Evolutionary conservation across 1,284 basidiomycete species (phyloP).

Genomic region (Papiliotrema nemorosa): DNA sequence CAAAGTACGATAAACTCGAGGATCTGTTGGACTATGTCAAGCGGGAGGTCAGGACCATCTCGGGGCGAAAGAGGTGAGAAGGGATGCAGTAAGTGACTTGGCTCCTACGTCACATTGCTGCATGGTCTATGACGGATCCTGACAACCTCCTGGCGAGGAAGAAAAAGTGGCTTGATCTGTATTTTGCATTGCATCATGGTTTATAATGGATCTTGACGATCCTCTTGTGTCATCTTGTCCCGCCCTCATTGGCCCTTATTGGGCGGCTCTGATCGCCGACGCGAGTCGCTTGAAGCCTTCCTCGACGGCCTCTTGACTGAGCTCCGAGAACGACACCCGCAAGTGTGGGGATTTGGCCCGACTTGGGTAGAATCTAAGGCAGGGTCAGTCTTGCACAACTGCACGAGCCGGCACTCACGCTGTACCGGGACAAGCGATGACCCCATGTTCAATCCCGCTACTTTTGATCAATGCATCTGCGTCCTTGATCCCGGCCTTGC

Average conservation of each 20-base stretch:
- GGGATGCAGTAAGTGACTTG: no score
- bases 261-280: neutral
- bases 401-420: conserved; percentile 22
- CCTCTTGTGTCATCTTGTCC: no score
- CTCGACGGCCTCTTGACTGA: conserved; percentile 61
- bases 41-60: neutral
- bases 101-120: no score
- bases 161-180: no score
- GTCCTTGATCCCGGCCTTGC: conserved; percentile 54
- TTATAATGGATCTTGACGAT: no score
- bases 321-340: conserved; percentile 74
- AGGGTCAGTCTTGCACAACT: neutral
- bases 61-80: no score
- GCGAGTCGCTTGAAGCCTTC: conserved; percentile 54
- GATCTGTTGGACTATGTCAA: neutral
- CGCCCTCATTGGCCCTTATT: no score
- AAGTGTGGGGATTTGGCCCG: conserved; percentile 65
- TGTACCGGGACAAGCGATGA: conserved; percentile 79
- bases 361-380: conserved; percentile 61
- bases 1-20: neutral
- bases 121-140: no score
- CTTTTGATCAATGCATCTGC: conserved; percentile 70
- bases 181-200: no score
- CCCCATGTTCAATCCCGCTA: conserved; percentile 68
- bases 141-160: no score